Conservation (phyloP, 495 filamentous ascomycete species). For the Penicillium robsamsonii region DNA sequence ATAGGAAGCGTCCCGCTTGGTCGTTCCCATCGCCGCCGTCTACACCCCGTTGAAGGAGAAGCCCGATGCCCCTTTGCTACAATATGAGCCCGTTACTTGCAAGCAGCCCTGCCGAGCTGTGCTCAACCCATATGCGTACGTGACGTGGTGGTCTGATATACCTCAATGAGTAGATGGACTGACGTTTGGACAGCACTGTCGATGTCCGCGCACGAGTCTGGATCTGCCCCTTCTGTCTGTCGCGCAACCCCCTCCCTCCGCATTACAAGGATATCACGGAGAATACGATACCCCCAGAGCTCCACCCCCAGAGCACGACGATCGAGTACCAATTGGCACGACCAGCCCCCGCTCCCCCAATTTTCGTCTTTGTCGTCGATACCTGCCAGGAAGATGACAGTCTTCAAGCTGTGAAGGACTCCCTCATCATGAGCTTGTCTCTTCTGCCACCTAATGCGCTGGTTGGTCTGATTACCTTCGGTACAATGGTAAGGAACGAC, state of each 20-base stretch:
- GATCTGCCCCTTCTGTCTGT: slow-evolving; percentile 98
- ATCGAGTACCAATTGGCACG: slow-evolving; percentile 95
- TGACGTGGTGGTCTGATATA: slow-evolving; percentile 10
- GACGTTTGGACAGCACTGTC: slow-evolving; percentile 66
- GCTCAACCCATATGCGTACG: slow-evolving; percentile 93
- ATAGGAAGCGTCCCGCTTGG: slow-evolving; percentile 93
- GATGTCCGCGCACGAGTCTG: slow-evolving; percentile 92
- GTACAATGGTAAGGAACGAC: slow-evolving; percentile 76
- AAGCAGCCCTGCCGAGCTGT: slow-evolving; percentile 95
- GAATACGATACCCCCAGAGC: slow-evolving; percentile 90
- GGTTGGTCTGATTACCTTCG: slow-evolving; percentile 92
- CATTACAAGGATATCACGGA: slow-evolving; percentile 99
- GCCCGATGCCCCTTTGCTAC: slow-evolving; percentile 80
- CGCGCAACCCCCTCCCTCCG: slow-evolving; percentile 88
- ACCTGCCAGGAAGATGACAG: slow-evolving; percentile 99
- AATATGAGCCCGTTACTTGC: slow-evolving; percentile 97
- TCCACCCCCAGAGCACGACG: slow-evolving; percentile 90
- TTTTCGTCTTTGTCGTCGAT: slow-evolving; percentile 97
- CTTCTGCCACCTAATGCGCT: slow-evolving; percentile 89
- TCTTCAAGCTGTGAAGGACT: slow-evolving; percentile 91
- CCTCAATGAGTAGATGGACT: slow-evolving; percentile 16
- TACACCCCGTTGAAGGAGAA: slow-evolving; percentile 98
- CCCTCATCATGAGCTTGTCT: slow-evolving; percentile 94
- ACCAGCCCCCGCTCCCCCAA: slow-evolving; percentile 89
- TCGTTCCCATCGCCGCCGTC: slow-evolving; percentile 94